Conservation (phyloP, 768 basidiomycete species). For the Chalciporus pseudorubinellus region DNA sequence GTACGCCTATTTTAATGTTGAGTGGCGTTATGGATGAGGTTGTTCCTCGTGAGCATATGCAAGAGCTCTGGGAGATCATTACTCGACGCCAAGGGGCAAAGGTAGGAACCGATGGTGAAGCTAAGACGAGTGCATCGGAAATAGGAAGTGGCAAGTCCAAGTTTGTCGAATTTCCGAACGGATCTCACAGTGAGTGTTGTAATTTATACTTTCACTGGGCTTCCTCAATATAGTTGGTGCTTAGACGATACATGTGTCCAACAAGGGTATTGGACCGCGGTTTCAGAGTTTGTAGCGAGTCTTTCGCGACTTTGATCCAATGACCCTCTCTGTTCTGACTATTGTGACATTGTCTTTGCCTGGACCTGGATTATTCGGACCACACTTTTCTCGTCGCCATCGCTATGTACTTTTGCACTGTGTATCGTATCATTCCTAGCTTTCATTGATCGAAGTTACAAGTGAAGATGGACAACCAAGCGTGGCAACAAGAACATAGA, state of each 20-base stretch:
- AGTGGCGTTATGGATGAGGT: slow-evolving; percentile 62
- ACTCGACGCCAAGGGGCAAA: slow-evolving; percentile 43
- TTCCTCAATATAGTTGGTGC: not conserved
- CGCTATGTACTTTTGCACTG: not conserved
- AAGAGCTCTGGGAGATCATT: slow-evolving; percentile 63
- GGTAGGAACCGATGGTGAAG: slow-evolving; percentile 14
- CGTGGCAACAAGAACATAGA: not conserved
- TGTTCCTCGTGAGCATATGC: slow-evolving; percentile 55
- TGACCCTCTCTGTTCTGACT: not conserved
- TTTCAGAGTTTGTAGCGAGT: slow-evolving; percentile 46
- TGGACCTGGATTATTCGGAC: not conserved
- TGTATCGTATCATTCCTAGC: not conserved
- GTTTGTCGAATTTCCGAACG: slow-evolving; percentile 54
- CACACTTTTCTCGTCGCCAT: not conserved
- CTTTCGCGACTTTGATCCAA: slow-evolving; percentile 14
- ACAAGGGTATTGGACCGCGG: slow-evolving; percentile 52
- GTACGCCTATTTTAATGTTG: slow-evolving; percentile 77
- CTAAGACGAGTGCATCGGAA: slow-evolving; percentile 40
- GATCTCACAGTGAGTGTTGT: slow-evolving; percentile 50
- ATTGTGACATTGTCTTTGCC: not conserved
- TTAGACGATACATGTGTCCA: slow-evolving; percentile 57
- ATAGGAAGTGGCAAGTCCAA: slow-evolving; percentile 52
- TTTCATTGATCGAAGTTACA: not conserved
- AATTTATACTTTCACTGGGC: not conserved
- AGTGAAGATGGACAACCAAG: slow-evolving; percentile 1